Conservation (phyloP, 371 early-diverging fungal genomes). For the Mucor velutinosus region DNA sequence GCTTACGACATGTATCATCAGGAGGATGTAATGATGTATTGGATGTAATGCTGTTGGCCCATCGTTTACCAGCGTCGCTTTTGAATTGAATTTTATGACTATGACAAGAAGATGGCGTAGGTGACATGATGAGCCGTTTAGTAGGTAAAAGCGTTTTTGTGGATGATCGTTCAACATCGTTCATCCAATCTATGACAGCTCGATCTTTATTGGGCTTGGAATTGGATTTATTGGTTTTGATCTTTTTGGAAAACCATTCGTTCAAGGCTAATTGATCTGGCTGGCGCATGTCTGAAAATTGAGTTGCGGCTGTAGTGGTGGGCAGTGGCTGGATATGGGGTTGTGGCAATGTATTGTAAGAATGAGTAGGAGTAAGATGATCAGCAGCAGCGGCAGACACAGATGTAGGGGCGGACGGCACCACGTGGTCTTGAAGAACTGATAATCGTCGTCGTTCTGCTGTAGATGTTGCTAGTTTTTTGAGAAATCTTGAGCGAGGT, state of each 20-base stretch:
- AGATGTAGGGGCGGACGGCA: conserved; percentile 2
- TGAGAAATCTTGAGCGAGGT: conserved; percentile 45
- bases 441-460: conserved; percentile 28
- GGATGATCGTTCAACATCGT: conserved; percentile 35
- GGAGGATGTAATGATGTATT: conserved; percentile 30
- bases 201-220: conserved; percentile 19
- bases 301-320: background rate
- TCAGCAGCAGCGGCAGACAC: background rate
- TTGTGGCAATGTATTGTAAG: background rate
- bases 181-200: conserved; percentile 43
- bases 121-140: background rate
- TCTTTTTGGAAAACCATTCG: conserved; percentile 41
- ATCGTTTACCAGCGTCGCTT: conserved; percentile 44
- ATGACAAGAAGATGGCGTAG: conserved; percentile 14
- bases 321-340: background rate
- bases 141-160: conserved; percentile 5
- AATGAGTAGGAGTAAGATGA: conserved; percentile 7
- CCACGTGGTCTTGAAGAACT: conserved; percentile 13
- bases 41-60: conserved; percentile 23
- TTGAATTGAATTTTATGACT: conserved; percentile 35
- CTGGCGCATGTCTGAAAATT: conserved; percentile 1
- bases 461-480: conserved; percentile 37
- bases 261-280: conserved; percentile 39
- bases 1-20: conserved; percentile 27
- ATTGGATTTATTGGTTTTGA: conserved; percentile 6